These are phyloP conservation scores for Odontarrhena argentea DNA, from an alignment of 345 rosid genomes.

Conservation along the genomic window DNA sequence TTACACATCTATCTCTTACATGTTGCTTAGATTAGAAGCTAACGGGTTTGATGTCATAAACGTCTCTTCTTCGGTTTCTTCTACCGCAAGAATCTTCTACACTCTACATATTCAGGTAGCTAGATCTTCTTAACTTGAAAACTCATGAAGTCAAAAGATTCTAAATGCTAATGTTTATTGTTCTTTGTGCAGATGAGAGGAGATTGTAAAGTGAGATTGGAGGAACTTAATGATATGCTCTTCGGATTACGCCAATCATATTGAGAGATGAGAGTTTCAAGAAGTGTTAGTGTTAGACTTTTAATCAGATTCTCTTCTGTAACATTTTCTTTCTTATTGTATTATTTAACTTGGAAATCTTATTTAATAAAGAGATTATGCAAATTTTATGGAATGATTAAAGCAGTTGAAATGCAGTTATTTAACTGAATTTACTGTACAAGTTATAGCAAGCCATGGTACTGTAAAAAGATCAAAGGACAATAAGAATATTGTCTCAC, in stretches of 20 bases:
- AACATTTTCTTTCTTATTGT: constrained; percentile 21
- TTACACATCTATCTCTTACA: constrained; percentile 44
- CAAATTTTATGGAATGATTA: constrained; percentile 25
- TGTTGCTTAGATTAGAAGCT: constrained; percentile 50
- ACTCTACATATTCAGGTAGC: constrained; percentile 67
- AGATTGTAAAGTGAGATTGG: constrained; percentile 27
- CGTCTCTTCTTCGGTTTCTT: constrained; percentile 61
- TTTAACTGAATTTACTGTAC: constrained; percentile 39
- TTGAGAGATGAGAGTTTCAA: constrained; percentile 30
- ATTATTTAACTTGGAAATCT: constrained; percentile 26
- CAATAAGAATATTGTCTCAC: constrained; percentile 32
- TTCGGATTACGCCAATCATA: constrained; percentile 30
- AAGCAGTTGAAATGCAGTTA: constrained; percentile 36
- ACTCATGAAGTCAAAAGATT: neutral
- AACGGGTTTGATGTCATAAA: constrained; percentile 49
- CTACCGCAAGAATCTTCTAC: constrained; percentile 51
- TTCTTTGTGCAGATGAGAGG: constrained; percentile 23
- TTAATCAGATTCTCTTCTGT: constrained; percentile 13
- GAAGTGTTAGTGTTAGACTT: constrained; percentile 14
- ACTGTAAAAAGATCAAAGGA: constrained; percentile 32
- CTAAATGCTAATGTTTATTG: neutral
- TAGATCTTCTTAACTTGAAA: constrained; percentile 1
- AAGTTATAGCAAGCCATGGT: constrained; percentile 33
- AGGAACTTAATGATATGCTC: constrained; percentile 28
- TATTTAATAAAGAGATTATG: constrained; percentile 18